Percentiles rank a stretch among this genome's conserved stretches.
Evolutionary conservation across 495 filamentous ascomycete species (phyloP).

Genomic region (Talaromyces ruber): DNA sequence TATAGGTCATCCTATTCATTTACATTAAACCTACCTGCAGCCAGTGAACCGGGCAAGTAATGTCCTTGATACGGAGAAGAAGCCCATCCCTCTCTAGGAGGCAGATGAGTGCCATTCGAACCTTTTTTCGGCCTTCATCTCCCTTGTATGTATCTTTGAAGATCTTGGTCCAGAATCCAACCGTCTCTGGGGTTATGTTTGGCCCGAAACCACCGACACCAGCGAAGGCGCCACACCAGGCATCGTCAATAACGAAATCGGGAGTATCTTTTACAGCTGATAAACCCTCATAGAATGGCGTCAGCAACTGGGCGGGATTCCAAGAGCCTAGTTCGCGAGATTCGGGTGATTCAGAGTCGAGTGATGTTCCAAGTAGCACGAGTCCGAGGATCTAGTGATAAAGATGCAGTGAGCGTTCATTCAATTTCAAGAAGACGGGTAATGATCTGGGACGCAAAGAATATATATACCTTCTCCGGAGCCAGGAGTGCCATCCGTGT

Average conservation of each 20-base stretch:
- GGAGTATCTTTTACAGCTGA: conserved; percentile 34
- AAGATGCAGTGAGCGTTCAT: not conserved
- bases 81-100: conserved; percentile 53
- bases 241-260: conserved; percentile 47
- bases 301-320: conserved; percentile 41
- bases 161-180: conserved; percentile 44
- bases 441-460: no score
- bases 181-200: conserved; percentile 26
- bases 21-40: conserved; percentile 42
- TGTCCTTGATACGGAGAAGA: conserved; percentile 41
- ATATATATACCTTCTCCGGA: conserved; percentile 41
- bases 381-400: conserved; percentile 44
- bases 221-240: conserved; percentile 47
- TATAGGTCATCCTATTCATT: not conserved
- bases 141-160: conserved; percentile 50
- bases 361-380: conserved; percentile 51
- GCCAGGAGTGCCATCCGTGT: conserved; percentile 53
- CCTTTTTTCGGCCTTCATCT: conserved; percentile 49
- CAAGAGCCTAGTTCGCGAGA: conserved; percentile 50
- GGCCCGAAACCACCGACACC: conserved; percentile 50
- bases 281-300: conserved; percentile 38
- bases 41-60: conserved; percentile 57
- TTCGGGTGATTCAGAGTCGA: conserved; percentile 51
- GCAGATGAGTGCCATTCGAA: conserved; percentile 48
- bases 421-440: not conserved